These are phyloP conservation scores for Akanthomyces muscarius DNA, from an alignment of 2,329 filamentous ascomycete genomes.

Conservation along the genomic window DNA sequence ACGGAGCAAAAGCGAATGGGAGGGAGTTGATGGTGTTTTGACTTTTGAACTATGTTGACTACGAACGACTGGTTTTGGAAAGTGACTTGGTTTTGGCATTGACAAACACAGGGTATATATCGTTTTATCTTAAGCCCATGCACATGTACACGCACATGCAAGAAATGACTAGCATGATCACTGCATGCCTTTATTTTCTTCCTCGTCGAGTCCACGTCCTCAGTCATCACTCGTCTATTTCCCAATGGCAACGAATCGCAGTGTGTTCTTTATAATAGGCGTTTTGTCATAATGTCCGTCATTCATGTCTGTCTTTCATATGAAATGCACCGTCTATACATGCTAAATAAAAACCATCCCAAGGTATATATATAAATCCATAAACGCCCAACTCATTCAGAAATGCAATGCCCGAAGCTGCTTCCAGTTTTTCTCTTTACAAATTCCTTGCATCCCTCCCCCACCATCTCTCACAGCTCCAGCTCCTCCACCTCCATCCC, in stretches of 20 bases:
- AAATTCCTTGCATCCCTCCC: neutral
- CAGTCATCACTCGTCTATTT: too few species aligned
- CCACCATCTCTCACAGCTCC: conserved; percentile 48
- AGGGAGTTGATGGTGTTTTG: too few species aligned
- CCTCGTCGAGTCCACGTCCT: too few species aligned
- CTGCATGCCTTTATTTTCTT: too few species aligned
- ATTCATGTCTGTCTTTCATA: neutral
- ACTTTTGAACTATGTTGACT: too few species aligned
- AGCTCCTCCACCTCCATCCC: conserved; percentile 76
- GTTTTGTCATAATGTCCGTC: too few species aligned
- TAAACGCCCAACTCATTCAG: neutral
- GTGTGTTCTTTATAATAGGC: too few species aligned
- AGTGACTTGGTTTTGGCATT: neutral
- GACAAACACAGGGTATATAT: neutral
- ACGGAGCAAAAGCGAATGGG: too few species aligned
- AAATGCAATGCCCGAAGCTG: neutral
- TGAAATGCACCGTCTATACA: neutral
- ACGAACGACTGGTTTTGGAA: too few species aligned
- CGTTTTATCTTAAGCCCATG: neutral
- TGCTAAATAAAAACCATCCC: neutral
- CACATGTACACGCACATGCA: neutral
- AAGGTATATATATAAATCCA: conserved; percentile 13
- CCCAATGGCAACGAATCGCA: too few species aligned
- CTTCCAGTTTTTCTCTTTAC: too few species aligned
- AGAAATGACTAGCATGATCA: too few species aligned